phyloP scores from a whole-genome alignment of 2,329 filamentous ascomycete species.

The Hypoxylon sp. region DNA sequence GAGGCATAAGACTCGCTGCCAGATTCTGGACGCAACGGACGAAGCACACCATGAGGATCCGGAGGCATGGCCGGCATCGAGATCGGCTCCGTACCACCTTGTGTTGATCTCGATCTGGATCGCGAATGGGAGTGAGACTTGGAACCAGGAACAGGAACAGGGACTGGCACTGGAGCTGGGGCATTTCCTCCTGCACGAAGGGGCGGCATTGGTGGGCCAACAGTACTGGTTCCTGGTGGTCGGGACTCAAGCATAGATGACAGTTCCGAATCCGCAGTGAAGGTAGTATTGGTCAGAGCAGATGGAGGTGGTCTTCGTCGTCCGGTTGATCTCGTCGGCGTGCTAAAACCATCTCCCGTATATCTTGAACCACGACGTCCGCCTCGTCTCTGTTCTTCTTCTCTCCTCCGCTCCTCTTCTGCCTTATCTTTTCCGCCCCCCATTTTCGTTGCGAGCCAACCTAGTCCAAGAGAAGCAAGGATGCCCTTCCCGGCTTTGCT shows the following conservation, averaged over 20 bases:
- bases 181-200: slow-evolving; percentile 43
- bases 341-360: slow-evolving; percentile 72
- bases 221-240: slow-evolving; percentile 45
- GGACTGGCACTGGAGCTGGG: slow-evolving; percentile 28
- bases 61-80: slow-evolving; percentile 64
- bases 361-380: slow-evolving; percentile 70
- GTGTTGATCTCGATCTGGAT: slow-evolving; percentile 53
- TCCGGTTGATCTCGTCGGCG: slow-evolving; percentile 52
- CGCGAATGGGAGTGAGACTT: slow-evolving; percentile 39
- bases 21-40: slow-evolving; percentile 50
- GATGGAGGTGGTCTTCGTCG: slow-evolving; percentile 43
- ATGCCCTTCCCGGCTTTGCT: slow-evolving; percentile 65
- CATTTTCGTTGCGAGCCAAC: slow-evolving; percentile 73
- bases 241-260: slow-evolving; percentile 53
- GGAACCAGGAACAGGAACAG: slow-evolving; percentile 25
- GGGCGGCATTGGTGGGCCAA: slow-evolving; percentile 52
- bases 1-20: slow-evolving; percentile 56
- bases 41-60: slow-evolving; percentile 58
- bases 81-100: slow-evolving; percentile 45
- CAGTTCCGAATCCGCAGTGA: slow-evolving; percentile 45
- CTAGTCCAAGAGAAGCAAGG: slow-evolving; percentile 70
- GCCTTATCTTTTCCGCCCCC: slow-evolving; percentile 62
- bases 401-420: slow-evolving; percentile 58
- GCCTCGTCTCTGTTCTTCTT: slow-evolving; percentile 62
- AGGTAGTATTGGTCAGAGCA: slow-evolving; percentile 43